Conservation (phyloP, 164 flowering plant species). For the Nymphaea thermarum region DNA sequence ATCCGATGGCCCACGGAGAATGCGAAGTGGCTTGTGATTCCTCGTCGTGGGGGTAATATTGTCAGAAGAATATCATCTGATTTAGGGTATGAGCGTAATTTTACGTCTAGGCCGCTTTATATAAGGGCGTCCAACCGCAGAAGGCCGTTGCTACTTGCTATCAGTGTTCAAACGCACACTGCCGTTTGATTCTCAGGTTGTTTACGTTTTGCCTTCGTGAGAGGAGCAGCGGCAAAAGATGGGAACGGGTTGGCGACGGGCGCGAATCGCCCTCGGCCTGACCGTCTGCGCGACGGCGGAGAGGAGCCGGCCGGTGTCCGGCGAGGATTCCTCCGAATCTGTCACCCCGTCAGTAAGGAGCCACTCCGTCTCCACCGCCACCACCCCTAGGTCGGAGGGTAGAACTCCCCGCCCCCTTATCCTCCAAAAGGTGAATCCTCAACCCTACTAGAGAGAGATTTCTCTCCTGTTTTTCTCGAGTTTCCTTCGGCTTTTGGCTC, state of each 20-base stretch:
- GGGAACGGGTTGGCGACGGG: slow-evolving; percentile 2
- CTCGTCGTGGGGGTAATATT: too few relatives aligned
- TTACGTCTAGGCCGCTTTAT: neutral
- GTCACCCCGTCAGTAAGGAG: neutral
- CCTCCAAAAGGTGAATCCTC: neutral
- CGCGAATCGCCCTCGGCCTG: neutral
- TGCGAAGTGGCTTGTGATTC: too few relatives aligned
- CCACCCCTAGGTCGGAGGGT: slow-evolving; percentile 1
- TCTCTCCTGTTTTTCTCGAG: neutral
- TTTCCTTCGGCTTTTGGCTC: neutral
- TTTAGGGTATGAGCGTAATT: neutral
- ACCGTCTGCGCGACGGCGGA: neutral
- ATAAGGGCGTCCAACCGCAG: neutral
- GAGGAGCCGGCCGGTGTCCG: neutral
- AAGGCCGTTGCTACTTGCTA: neutral
- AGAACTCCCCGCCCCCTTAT: neutral
- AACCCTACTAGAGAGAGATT: neutral
- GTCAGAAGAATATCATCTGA: too few relatives aligned
- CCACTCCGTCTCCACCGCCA: neutral
- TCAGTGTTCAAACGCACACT: neutral
- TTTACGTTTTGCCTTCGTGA: neutral
- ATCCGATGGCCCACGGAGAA: too few relatives aligned
- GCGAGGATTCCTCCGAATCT: neutral
- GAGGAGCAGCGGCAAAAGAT: neutral
- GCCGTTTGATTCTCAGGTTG: neutral